phyloP scores from a whole-genome alignment of 2,329 filamentous ascomycete genomes.

The Clathrospora elynae region DNA sequence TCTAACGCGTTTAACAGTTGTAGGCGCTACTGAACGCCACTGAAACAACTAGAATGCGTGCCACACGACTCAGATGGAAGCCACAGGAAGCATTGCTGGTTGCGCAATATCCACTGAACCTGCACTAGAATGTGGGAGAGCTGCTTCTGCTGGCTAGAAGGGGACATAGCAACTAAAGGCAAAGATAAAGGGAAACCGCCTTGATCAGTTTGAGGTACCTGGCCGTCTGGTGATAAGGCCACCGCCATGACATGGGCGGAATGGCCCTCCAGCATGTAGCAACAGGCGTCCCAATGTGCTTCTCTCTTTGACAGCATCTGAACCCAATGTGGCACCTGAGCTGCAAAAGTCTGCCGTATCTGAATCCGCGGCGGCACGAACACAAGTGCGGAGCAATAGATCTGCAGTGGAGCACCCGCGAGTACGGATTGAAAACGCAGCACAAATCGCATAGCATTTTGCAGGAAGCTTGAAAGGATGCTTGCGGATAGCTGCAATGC shows the following conservation, averaged over 20 bases:
- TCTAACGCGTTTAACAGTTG: no score
- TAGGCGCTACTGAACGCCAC: no score
- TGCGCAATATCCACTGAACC: slow-evolving; percentile 13
- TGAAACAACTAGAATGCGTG: no score
- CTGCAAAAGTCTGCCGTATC: slow-evolving; percentile 13
- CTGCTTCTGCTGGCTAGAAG: neutral
- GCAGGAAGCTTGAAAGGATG: slow-evolving; percentile 22
- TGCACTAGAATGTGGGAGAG: slow-evolving; percentile 5
- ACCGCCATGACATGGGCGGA: neutral
- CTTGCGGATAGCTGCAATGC: slow-evolving; percentile 12
- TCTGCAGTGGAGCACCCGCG: slow-evolving; percentile 44
- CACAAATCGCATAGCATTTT: slow-evolving; percentile 43
- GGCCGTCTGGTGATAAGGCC: neutral
- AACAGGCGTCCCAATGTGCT: slow-evolving; percentile 13
- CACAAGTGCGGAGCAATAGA: slow-evolving; percentile 46
- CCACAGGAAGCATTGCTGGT: slow-evolving; percentile 15
- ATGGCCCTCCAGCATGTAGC: slow-evolving; percentile 5
- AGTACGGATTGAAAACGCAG: slow-evolving; percentile 30
- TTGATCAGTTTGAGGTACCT: slow-evolving; percentile 8
- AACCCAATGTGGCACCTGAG: slow-evolving; percentile 5
- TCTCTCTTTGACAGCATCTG: slow-evolving; percentile 12
- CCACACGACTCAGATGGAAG: slow-evolving; percentile 16
- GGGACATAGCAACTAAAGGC: slow-evolving; percentile 1
- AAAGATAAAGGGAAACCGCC: slow-evolving; percentile 6
- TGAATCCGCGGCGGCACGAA: slow-evolving; percentile 38